Base-by-base conservation (phyloP, 2,329 filamentous ascomycete genomes). In the Microcyclosporella mali region DNA sequence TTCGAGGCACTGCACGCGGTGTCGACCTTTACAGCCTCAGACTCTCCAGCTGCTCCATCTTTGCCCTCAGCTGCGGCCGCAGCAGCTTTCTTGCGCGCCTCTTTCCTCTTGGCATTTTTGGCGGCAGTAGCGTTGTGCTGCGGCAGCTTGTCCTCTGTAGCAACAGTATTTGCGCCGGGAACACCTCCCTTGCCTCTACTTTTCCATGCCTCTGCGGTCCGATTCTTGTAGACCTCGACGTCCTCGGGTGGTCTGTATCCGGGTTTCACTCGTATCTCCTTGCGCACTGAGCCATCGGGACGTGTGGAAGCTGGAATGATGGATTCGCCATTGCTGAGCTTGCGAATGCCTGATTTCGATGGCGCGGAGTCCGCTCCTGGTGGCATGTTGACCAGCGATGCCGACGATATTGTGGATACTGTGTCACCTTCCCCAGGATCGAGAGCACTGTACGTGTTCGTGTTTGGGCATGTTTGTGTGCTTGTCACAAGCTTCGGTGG, bases 181-280 rank as follows among this genome's bases (percentile, higher is more conserved):
- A 95, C 77, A 16, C 78, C 84, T 44, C 66, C 70, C 45, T 78
- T 81, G 18, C 78, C 79, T 40, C 87, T 81, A 55, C 79, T 88
- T 61, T 88, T 88, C 70, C 85, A 95, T 37, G 79, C 81, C 63
- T 92, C 85, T 37, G 89, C 89, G 1, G 83, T 88, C 44, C 86
- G 82, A 66, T 94, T 95, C 71, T 88, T 94, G 77, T 98, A 98
- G 34, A 95, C 74, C 62, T 95, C 88, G 51, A 97, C 84, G 66
- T 98, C 92, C 69, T 98, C 92, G 1, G 89, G 88, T 1, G 92
- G 94, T 27, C 82, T 82, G 68, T 95, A 98, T 41, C 92, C 94
- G 0, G 92, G 90, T 21, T 88, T 81, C 48, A 98, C 88, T 60
- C 87, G 87, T 62, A 97, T 97, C 59, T 95, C 90, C 61, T 86